These are phyloP conservation scores for Cyclanthera cordifolia DNA, from an alignment of 306 rosid species.

Conservation along the genomic window DNA sequence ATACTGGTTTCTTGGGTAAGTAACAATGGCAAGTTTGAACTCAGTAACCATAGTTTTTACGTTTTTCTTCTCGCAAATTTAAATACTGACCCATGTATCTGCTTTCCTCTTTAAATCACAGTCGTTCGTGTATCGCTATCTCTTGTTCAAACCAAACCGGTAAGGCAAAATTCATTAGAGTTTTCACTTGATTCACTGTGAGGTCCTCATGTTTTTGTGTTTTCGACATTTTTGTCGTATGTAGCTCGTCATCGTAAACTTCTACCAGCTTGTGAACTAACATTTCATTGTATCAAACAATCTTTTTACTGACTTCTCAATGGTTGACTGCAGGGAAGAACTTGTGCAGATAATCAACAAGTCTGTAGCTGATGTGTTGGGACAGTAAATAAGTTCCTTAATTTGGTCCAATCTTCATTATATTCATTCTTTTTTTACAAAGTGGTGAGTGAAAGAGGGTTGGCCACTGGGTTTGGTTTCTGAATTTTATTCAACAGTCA, in stretches of 20 bases:
- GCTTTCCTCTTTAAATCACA: slow-evolving; percentile 30
- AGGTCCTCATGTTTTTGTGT: neutral
- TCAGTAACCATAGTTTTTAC: neutral
- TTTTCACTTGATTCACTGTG: neutral
- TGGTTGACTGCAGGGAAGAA: slow-evolving; percentile 50
- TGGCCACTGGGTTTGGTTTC: neutral
- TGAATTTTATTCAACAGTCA: neutral
- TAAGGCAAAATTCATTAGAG: slow-evolving; percentile 19
- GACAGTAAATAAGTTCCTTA: slow-evolving; percentile 30
- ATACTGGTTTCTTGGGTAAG: slow-evolving; percentile 60
- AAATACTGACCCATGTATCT: slow-evolving; percentile 17
- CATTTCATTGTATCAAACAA: neutral
- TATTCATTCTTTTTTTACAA: neutral
- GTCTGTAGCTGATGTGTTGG: slow-evolving; percentile 45
- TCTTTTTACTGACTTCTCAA: slow-evolving; percentile 6
- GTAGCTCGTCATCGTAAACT: neutral
- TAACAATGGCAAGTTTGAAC: neutral
- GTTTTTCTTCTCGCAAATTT: neutral
- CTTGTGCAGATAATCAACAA: slow-evolving; percentile 50
- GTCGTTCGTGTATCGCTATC: slow-evolving; percentile 95
- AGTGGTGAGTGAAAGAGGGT: neutral
- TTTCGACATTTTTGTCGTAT: too few species aligned
- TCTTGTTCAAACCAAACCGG: slow-evolving; percentile 86
- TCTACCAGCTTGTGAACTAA: neutral
- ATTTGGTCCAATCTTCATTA: slow-evolving; percentile 5